Conservation (phyloP, 768 basidiomycete genomes). For the Russula sp. region DNA sequence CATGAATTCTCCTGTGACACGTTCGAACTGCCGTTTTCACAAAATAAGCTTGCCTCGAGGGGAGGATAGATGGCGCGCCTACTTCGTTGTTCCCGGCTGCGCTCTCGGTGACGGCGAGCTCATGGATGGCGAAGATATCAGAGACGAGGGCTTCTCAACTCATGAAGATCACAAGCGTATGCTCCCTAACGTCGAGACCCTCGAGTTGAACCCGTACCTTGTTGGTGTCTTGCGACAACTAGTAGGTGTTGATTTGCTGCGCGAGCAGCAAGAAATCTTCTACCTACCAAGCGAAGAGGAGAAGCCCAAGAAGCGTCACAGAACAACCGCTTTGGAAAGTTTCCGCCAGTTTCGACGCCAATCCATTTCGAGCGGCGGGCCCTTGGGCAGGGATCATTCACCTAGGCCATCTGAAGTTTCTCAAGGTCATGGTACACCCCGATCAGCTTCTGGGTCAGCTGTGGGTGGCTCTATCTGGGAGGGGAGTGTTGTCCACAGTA, state of each 20-base stretch:
- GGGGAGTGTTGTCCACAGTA: not conserved
- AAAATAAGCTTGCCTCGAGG: constrained; percentile 60
- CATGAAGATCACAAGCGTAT: constrained; percentile 48
- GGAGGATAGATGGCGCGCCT: constrained; percentile 52
- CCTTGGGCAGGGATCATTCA: constrained; percentile 16
- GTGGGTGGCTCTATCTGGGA: constrained; percentile 5
- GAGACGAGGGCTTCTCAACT: constrained; percentile 58
- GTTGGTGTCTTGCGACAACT: constrained; percentile 57
- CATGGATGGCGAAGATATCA: constrained; percentile 56
- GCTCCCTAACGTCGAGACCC: constrained; percentile 47
- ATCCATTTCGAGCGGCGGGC: constrained; percentile 14
- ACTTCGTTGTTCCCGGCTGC: constrained; percentile 68
- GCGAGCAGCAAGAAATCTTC: constrained; percentile 61
- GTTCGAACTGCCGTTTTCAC: constrained; percentile 69
- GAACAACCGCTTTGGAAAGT: constrained; percentile 18
- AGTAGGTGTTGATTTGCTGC: constrained; percentile 61
- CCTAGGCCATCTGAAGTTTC: constrained; percentile 20
- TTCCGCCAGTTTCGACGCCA: constrained; percentile 25
- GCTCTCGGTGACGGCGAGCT: constrained; percentile 55
- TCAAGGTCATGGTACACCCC: constrained; percentile 5
- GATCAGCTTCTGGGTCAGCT: constrained; percentile 17
- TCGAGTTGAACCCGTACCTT: constrained; percentile 52
- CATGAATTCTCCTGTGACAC: constrained; percentile 53
- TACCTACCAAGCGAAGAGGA: constrained; percentile 57
- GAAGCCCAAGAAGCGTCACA: constrained; percentile 27